These are phyloP conservation scores for Wickerhamiella infanticola DNA, from an alignment of 1,139 yeast genomes.

Conservation along the genomic window DNA sequence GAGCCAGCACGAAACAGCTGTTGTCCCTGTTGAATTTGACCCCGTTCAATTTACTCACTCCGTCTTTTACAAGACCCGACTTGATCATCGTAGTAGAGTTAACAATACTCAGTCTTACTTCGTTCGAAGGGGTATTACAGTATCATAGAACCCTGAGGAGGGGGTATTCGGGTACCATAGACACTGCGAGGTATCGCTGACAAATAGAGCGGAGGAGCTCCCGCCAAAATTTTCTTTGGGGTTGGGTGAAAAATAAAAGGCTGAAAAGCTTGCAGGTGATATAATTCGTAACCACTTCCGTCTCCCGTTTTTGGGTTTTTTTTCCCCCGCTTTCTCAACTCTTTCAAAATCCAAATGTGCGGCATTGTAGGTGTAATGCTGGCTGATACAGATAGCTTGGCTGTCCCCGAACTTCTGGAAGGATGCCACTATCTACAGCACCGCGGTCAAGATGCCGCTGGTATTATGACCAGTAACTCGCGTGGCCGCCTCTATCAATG, in stretches of 20 bases:
- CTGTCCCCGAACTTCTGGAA: conserved; percentile 81
- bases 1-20: conserved; percentile 77
- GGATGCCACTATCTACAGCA: conserved; percentile 91
- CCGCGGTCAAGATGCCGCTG: conserved; percentile 99
- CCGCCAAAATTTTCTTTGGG: neutral
- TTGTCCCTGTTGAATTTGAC: conserved; percentile 77
- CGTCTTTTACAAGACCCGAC: neutral
- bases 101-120: no score
- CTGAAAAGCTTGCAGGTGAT: neutral
- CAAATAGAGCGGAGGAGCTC: neutral
- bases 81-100: no score
- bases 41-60: conserved; percentile 13
- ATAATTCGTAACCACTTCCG: neutral
- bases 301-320: neutral
- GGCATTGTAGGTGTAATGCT: conserved; percentile 83
- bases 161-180: no score
- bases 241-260: neutral
- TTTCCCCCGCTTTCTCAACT: neutral
- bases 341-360: conserved; percentile 44
- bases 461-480: conserved; percentile 89
- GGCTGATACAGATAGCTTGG: conserved; percentile 57
- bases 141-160: no score
- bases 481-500: conserved; percentile 92
- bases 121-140: no score
- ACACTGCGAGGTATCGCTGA: no score